These are phyloP conservation scores for Pezicula neosporulosa DNA, from an alignment of 2,329 filamentous ascomycete species.

Conservation along the genomic window DNA sequence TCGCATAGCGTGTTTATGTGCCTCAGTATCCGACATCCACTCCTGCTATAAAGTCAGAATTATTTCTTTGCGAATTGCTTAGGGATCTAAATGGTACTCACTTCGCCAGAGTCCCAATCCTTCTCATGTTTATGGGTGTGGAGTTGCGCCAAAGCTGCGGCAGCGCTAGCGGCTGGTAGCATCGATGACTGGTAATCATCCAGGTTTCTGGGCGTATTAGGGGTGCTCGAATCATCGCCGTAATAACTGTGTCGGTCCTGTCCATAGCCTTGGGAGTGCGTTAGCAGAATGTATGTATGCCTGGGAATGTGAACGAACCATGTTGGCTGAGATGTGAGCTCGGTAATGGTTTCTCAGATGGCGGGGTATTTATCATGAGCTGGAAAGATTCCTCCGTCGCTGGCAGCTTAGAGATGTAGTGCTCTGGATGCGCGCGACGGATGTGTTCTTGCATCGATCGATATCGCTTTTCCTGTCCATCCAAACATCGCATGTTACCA, in stretches of 20 bases:
- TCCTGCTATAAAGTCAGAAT: slow-evolving; percentile 44
- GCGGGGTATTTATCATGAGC: slow-evolving; percentile 91
- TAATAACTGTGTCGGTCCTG: slow-evolving; percentile 65
- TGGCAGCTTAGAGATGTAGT: slow-evolving; percentile 96
- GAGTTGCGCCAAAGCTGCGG: slow-evolving; percentile 82
- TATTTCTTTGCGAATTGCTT: slow-evolving; percentile 2
- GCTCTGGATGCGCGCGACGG: slow-evolving; percentile 90
- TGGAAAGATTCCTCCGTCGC: slow-evolving; percentile 97
- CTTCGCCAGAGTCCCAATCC: slow-evolving; percentile 76
- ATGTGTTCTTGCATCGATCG: slow-evolving; percentile 99
- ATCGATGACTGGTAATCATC: slow-evolving; percentile 65
- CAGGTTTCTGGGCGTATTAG: slow-evolving; percentile 63
- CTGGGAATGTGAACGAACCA: slow-evolving; percentile 15
- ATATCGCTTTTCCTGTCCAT: slow-evolving; percentile 80
- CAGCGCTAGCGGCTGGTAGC: slow-evolving; percentile 71
- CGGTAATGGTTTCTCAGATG: slow-evolving; percentile 40
- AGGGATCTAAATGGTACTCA: slow-evolving; percentile 39
- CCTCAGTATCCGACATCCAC: slow-evolving; percentile 69
- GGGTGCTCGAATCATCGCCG: slow-evolving; percentile 62
- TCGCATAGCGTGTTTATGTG: slow-evolving; percentile 58
- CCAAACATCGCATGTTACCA: slow-evolving; percentile 27
- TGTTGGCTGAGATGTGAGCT: slow-evolving; percentile 23
- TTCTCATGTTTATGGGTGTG: slow-evolving; percentile 73
- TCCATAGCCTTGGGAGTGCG: slow-evolving; percentile 44
- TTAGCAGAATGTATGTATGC: slow-evolving; percentile 17